Conservation (phyloP, 441 rosid genomes). For the Codiaeum variegatum region DNA sequence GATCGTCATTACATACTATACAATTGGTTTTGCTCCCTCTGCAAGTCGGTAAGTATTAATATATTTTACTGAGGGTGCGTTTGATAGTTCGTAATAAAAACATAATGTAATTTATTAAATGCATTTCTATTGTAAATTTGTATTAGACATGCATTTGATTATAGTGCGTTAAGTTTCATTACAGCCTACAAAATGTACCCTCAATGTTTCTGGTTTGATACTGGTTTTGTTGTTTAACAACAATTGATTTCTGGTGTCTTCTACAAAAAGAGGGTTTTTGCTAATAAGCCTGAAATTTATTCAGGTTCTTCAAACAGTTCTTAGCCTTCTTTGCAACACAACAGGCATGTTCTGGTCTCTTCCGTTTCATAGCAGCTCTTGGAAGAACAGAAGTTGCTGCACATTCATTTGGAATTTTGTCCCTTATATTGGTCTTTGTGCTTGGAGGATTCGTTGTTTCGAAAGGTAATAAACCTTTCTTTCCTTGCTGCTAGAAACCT, state of each 20-base stretch:
- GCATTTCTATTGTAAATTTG: too few relatives aligned
- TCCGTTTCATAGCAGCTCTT: conserved; percentile 54
- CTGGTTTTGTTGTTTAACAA: too few relatives aligned
- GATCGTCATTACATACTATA: conserved; percentile 59
- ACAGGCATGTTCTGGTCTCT: conserved; percentile 62
- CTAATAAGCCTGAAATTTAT: conserved; percentile 10
- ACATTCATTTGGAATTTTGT: conserved; percentile 44
- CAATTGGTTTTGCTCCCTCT: conserved; percentile 66
- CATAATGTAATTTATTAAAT: too few relatives aligned
- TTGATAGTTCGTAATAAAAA: too few relatives aligned
- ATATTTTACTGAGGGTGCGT: too few relatives aligned
- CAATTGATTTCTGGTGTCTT: too few relatives aligned
- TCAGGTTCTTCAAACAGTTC: conserved; percentile 61
- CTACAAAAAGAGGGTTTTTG: too few relatives aligned
- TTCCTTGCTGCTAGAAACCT: neutral
- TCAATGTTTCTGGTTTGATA: too few relatives aligned
- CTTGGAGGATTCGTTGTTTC: conserved; percentile 66
- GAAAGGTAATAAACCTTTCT: conserved; percentile 31
- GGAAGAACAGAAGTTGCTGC: conserved; percentile 62
- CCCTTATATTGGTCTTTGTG: conserved; percentile 47
- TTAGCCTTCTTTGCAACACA: conserved; percentile 48
- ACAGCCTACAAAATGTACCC: too few relatives aligned
- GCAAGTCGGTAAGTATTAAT: conserved; percentile 40
- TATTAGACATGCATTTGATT: too few relatives aligned
- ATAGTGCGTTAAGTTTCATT: too few relatives aligned